Evolutionary conservation across 495 filamentous ascomycete species (phyloP), one percentile per base, ranked within the genome.

Genomic region (Aspergillus carlsbadensis): DNA sequence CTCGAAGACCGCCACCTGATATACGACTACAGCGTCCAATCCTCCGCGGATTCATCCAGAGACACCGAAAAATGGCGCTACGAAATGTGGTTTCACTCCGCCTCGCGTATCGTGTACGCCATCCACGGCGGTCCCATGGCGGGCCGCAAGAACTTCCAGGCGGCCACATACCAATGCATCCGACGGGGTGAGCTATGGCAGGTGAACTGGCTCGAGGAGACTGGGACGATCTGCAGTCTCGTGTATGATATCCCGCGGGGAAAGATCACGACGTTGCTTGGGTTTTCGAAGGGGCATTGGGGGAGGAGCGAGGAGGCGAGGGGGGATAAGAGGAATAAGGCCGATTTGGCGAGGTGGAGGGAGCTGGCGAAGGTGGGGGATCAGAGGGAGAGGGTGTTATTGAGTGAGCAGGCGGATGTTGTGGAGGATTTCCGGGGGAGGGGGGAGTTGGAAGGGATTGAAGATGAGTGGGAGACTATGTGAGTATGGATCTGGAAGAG

Each of bases 71-170:
- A 70, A 61, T 75, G 73, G 74, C 70, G 70, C 14, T 75, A 76
- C 54, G 72, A 76, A 37, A 70, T 75, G 68, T 74, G 70, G 68
- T 76, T 76, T 59, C 68, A 71, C 44, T 72, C 72, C 49, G 63
- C 67, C 8, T 67, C 71, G 45, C 66, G 71, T 6, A 73, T 73
- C 53, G 70, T 74, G 49, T 75, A 78, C 49, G 63, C 69, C 41
- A 76, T 78, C 42, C 73, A 76, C 45, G 66, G 72, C 14, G 69
- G 72, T 2, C 71, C 70, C 2, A 74, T 76, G 68, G 74, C 70
- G 2, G 72, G 71, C 1, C 65, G 70, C 2, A 62, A 64, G 39
- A 75, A 75, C 45, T 73, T 64, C 61, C 72, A 74, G 46, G 47
- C 66, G 6, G 73, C 66, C 1, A 65, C 65, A 6, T 75, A 75